Evolutionary conservation across 2,329 filamentous ascomycete genomes (phyloP).

Genomic region (Clonostachys rosea): DNA sequence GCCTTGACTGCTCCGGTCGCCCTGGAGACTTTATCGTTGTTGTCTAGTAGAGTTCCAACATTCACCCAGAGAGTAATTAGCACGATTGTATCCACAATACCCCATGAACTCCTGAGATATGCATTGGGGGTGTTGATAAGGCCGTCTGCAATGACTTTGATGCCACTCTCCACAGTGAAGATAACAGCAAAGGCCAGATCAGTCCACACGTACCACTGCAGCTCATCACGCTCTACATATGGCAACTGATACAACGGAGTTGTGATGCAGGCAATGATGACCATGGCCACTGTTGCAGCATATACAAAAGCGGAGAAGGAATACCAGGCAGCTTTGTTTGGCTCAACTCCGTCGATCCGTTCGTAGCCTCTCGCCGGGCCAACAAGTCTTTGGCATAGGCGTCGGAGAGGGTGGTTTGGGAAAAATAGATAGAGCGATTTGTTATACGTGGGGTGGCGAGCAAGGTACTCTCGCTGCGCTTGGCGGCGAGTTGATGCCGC

Average conservation of each 20-base stretch:
- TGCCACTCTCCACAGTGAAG: conserved; percentile 79
- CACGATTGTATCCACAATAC: conserved; percentile 89
- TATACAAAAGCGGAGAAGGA: conserved; percentile 92
- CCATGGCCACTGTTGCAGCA: conserved; percentile 92
- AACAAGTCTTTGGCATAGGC: conserved; percentile 82
- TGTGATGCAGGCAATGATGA: conserved; percentile 89
- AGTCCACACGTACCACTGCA: conserved; percentile 93
- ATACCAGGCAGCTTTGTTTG: conserved; percentile 89
- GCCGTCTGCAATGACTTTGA: conserved; percentile 94
- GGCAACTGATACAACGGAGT: conserved; percentile 91
- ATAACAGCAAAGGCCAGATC: conserved; percentile 85
- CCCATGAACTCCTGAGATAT: conserved; percentile 95
- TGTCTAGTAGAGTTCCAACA: conserved; percentile 74
- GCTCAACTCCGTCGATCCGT: conserved; percentile 83
- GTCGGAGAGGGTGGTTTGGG: conserved; percentile 72
- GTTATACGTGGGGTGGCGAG: conserved; percentile 86
- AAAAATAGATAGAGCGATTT: conserved; percentile 84
- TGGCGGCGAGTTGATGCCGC: conserved; percentile 78
- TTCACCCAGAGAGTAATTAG: conserved; percentile 94
- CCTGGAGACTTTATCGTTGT: conserved; percentile 80
- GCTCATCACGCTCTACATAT: conserved; percentile 65
- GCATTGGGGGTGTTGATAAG: conserved; percentile 97
- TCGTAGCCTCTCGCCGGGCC: conserved; percentile 84
- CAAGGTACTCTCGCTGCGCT: conserved; percentile 86
- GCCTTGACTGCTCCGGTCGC: conserved; percentile 97